phyloP scores from a whole-genome alignment of 768 basidiomycete genomes.

The Paxillus ammoniavirescens region DNA sequence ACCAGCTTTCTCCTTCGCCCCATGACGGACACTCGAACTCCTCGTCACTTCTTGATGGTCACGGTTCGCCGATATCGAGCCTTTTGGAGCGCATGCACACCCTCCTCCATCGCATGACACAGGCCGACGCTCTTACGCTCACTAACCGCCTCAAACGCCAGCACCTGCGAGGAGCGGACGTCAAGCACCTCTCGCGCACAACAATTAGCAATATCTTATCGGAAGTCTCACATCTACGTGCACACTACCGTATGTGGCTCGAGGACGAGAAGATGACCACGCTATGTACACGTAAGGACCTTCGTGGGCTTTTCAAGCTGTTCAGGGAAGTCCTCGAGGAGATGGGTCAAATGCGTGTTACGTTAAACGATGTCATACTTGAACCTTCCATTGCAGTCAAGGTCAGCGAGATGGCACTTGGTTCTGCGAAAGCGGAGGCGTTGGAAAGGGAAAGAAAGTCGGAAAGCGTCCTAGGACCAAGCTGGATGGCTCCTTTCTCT shows the following conservation, averaged over 20 bases:
- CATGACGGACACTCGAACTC: constrained; percentile 71
- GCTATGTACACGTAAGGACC: constrained; percentile 72
- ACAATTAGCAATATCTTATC: constrained; percentile 73
- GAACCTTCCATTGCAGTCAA: constrained; percentile 76
- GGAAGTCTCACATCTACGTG: constrained; percentile 68
- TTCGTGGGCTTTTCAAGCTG: constrained; percentile 78
- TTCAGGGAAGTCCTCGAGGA: constrained; percentile 84
- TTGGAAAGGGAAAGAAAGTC: constrained; percentile 33
- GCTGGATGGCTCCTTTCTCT: constrained; percentile 87
- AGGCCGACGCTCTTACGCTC: constrained; percentile 84
- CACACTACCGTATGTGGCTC: constrained; percentile 67
- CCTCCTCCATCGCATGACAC: constrained; percentile 60
- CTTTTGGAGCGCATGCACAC: constrained; percentile 63
- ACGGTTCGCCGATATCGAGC: constrained; percentile 45
- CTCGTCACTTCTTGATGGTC: constrained; percentile 64
- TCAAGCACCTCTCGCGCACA: constrained; percentile 80
- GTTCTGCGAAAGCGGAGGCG: constrained; percentile 50
- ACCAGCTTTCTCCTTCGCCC: constrained; percentile 43
- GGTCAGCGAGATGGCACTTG: constrained; percentile 69
- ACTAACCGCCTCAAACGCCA: constrained; percentile 91
- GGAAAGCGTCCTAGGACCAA: constrained; percentile 37
- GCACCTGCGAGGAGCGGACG: constrained; percentile 80
- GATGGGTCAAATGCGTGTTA: constrained; percentile 75
- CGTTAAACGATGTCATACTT: constrained; percentile 86
- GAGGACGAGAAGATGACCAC: constrained; percentile 72